Conservation (phyloP, 306 rosid species). For the Quercus berberidifolia region DNA sequence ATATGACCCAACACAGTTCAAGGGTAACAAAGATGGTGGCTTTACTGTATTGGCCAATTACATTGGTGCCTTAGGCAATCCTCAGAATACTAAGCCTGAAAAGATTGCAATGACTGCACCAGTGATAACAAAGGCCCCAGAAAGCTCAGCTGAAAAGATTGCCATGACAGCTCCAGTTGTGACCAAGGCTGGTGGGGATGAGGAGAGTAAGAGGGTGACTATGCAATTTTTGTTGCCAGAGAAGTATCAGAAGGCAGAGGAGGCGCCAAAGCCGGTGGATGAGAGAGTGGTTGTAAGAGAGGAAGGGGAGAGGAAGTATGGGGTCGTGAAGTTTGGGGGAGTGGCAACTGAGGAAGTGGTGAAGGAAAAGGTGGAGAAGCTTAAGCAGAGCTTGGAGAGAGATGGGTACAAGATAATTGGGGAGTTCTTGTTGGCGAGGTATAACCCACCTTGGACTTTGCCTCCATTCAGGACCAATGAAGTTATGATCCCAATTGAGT, state of each 20-base stretch:
- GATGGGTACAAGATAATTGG: constrained; percentile 74
- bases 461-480: constrained; percentile 76
- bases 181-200: constrained; percentile 34
- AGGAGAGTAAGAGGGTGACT: constrained; percentile 42
- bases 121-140: constrained; percentile 50
- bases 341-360: constrained; percentile 59
- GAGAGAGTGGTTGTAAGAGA: constrained; percentile 73
- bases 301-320: constrained; percentile 67
- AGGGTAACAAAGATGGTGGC: constrained; percentile 83
- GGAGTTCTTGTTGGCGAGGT: constrained; percentile 73
- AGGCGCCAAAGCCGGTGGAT: constrained; percentile 80
- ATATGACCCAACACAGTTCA: constrained; percentile 68
- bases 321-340: constrained; percentile 73
- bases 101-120: constrained; percentile 87
- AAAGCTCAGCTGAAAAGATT: constrained; percentile 37
- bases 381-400: constrained; percentile 58
- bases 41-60: constrained; percentile 65
- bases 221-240: constrained; percentile 76
- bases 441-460: constrained; percentile 82
- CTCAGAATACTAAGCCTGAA: constrained; percentile 71
- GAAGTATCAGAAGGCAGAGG: constrained; percentile 58
- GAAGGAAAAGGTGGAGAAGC: constrained; percentile 56
- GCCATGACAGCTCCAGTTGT: constrained; percentile 83
- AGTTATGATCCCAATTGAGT: constrained; percentile 76
- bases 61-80: constrained; percentile 74